A percentile compares a stretch with the other conserved stretches of the same genome.
These are phyloP conservation scores for Lasiodiplodia sp. DNA, from an alignment of 2,329 filamentous ascomycete species.

Conservation along the genomic window DNA sequence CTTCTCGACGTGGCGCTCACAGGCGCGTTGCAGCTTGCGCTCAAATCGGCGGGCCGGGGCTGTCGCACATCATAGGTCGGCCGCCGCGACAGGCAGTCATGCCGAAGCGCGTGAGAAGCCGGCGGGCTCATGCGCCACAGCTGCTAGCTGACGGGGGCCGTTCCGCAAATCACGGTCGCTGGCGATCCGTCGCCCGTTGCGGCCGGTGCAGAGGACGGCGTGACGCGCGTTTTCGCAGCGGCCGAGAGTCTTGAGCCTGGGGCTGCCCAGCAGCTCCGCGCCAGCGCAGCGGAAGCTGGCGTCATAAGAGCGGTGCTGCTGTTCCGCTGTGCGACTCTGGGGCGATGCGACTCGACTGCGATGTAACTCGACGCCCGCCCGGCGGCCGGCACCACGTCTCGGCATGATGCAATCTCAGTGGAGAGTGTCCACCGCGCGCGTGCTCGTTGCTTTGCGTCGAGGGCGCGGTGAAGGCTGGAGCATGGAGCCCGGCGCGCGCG, in stretches of 20 bases:
- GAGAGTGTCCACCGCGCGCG: constrained; percentile 17
- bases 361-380: constrained; percentile 25
- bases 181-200: constrained; percentile 24
- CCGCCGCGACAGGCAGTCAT: constrained; percentile 35
- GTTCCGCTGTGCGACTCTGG: constrained; percentile 25
- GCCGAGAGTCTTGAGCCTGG: constrained; percentile 26
- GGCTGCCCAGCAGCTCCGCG: constrained; percentile 20
- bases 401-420: constrained; percentile 27
- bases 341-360: constrained; percentile 24
- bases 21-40: constrained; percentile 33
- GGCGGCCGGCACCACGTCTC: constrained; percentile 20
- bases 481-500: constrained; percentile 7
- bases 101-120: constrained; percentile 28
- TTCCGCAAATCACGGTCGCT: constrained; percentile 22
- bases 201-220: constrained; percentile 18
- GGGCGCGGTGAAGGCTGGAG: constrained; percentile 11
- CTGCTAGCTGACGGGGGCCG: constrained; percentile 32
- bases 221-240: constrained; percentile 25
- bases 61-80: constrained; percentile 38
- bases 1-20: constrained; percentile 26
- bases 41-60: constrained; percentile 34
- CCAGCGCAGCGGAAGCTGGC: constrained; percentile 25
- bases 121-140: constrained; percentile 34
- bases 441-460: background rate
- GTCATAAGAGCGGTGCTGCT: constrained; percentile 27